Evolutionary conservation across 352 stramenopile species (phyloP), one percentile per base, ranked within the genome.

Genomic region (Poterioochromonas sp.): DNA sequence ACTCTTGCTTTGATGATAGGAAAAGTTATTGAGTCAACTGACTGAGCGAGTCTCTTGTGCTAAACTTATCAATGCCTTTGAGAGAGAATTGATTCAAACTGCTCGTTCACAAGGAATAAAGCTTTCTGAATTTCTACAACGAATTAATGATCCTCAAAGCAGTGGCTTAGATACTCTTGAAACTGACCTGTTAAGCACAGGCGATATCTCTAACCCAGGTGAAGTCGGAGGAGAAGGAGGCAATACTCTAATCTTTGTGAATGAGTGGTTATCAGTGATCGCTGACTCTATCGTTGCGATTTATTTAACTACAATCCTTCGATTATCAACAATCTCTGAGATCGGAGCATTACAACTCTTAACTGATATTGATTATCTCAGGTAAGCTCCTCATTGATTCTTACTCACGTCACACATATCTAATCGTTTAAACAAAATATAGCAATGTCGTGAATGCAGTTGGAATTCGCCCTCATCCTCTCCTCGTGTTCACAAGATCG

Each of bases 311-410:
- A 5, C 37, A 64, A 11, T 76, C 0, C 2, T 43, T 41, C 8
- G 40, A 51, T 15, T 73, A 8, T 32, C 5, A 12, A 44, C 5
- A 47, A 32, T 76, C 0, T 64, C 69, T 8, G 5, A 5, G 2
- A 34, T n/a, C 26, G 69, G 43, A 62, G 2, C 5, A 32, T 3
- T 15, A 5, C 69, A 76, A 43, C 44, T 76, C 20, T 15, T 20
- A 43, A 34, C 51, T 3, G 69, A 76, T 47, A 22, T 76, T 1
- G 47, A 76, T 18, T 76, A 76, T 76, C 49, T 76, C 32, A 43
- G 63, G 63, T 73, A 11, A 73, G 18, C 15, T 54, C 0, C 15
- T 12, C 0, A 22, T 53, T 29, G 8, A 32, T 70, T n/a, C n/a
- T n/a, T n/a, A n/a, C n/a, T n/a, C n/a, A n/a, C n/a, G n/a, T n/a